phyloP scores from a whole-genome alignment of 2,329 filamentous ascomycete species.

The Lojkania enalia region DNA sequence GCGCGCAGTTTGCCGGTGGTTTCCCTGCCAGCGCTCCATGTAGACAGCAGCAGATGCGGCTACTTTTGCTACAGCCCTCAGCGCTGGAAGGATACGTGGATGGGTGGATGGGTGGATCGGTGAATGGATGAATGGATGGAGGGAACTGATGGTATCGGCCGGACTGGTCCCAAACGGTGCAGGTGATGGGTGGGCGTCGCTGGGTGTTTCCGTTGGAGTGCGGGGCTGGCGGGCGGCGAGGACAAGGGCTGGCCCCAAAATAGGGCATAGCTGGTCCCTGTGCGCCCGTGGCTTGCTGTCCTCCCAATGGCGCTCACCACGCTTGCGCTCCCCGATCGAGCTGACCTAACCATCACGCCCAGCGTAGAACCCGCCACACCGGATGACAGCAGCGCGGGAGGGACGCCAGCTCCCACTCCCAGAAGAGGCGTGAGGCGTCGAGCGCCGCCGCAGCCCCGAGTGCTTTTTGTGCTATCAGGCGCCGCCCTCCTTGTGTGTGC shows the following conservation, averaged over 20 bases:
- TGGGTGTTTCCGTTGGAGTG: slow-evolving; percentile 24
- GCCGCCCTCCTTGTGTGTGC: background rate
- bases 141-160: too few species aligned
- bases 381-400: slow-evolving; percentile 30
- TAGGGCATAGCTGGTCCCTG: slow-evolving; percentile 19
- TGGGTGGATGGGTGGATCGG: too few species aligned
- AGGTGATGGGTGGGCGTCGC: background rate
- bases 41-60: background rate
- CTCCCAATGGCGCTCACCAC: too few species aligned
- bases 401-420: background rate
- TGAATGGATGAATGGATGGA: too few species aligned
- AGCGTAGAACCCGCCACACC: slow-evolving; percentile 32
- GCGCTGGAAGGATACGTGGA: too few species aligned
- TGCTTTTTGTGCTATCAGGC: background rate
- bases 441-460: background rate
- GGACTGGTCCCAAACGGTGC: background rate
- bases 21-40: too few species aligned
- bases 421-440: background rate
- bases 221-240: slow-evolving; percentile 8
- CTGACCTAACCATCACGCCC: slow-evolving; percentile 26
- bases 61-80: too few species aligned
- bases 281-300: slow-evolving; percentile 20
- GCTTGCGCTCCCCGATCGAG: slow-evolving; percentile 32
- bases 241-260: slow-evolving; percentile 25
- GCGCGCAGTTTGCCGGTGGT: too few species aligned